These are phyloP conservation scores for Trametes hirsuta DNA, from an alignment of 1,284 basidiomycete genomes.

Conservation along the genomic window DNA sequence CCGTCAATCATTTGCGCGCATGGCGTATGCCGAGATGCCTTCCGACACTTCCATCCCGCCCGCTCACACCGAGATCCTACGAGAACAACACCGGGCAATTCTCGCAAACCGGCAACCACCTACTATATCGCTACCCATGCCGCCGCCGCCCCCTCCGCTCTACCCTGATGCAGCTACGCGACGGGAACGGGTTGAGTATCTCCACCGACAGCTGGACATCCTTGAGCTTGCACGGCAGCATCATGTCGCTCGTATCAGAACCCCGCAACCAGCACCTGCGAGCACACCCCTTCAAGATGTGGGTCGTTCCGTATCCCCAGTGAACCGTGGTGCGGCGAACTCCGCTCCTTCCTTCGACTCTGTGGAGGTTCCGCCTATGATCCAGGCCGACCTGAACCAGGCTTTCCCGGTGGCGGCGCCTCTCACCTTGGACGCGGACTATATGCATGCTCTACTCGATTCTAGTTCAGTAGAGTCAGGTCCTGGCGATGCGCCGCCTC, in stretches of 20 bases:
- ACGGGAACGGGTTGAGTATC: no score
- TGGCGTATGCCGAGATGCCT: no score
- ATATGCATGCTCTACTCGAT: neutral
- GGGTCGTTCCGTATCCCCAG: neutral
- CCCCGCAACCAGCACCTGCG: no score
- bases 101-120: neutral
- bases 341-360: neutral
- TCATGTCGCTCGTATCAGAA: no score
- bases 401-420: neutral
- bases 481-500: neutral
- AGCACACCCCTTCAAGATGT: no score
- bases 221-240: neutral
- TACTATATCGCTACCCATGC: neutral
- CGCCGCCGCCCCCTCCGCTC: neutral
- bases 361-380: neutral
- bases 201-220: neutral
- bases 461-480: neutral
- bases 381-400: neutral
- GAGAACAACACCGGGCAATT: neutral
- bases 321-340: neutral
- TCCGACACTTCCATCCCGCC: neutral
- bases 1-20: no score
- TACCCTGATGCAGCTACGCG: no score
- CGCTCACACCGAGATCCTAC: neutral
- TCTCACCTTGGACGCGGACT: neutral